Percentiles rank a stretch among this genome's conserved stretches.
Conservation (phyloP, 1,284 basidiomycete genomes). For the Cryptococcus sp. region DNA sequence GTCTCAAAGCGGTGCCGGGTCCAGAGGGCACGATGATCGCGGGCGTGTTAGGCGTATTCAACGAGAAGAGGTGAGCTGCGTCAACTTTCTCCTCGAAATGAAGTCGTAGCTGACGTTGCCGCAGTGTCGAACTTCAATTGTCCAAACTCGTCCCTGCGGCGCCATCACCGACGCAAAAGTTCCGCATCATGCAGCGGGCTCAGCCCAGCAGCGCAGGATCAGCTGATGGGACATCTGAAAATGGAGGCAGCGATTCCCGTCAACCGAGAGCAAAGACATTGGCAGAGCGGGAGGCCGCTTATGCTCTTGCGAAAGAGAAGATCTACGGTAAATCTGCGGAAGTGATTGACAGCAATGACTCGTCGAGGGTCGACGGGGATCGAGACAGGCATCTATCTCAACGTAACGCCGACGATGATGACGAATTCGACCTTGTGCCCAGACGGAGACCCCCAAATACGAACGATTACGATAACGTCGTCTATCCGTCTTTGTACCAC, state of each 20-base stretch:
- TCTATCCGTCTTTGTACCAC: conserved; percentile 44
- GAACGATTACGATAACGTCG: conserved; percentile 25
- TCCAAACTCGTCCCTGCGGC: conserved; percentile 30
- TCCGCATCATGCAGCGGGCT: conserved; percentile 47
- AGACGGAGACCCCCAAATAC: conserved; percentile 22
- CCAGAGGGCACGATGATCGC: conserved; percentile 35
- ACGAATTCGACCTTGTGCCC: conserved; percentile 45
- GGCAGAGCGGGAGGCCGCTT: conserved; percentile 46
- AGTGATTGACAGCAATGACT: not conserved
- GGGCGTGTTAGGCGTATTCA: conserved; percentile 35
- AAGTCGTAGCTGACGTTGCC: conserved; percentile 13
- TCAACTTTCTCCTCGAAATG: not conserved
- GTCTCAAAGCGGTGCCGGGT: conserved; percentile 35
- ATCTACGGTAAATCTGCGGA: conserved; percentile 35
- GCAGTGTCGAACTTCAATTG: conserved; percentile 28
- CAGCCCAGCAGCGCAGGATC: conserved; percentile 4
- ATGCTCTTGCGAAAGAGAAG: conserved; percentile 41
- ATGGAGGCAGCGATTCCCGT: conserved; percentile 16
- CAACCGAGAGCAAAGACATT: conserved; percentile 36
- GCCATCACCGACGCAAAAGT: conserved; percentile 34
- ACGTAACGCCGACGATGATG: conserved; percentile 22
- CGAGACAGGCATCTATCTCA: not conserved
- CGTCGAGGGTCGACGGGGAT: not conserved
- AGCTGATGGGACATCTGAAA: conserved; percentile 14
- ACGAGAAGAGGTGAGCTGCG: conserved; percentile 35